phyloP scores from a whole-genome alignment of 345 rosid species.

The Eucalyptus sp. region DNA sequence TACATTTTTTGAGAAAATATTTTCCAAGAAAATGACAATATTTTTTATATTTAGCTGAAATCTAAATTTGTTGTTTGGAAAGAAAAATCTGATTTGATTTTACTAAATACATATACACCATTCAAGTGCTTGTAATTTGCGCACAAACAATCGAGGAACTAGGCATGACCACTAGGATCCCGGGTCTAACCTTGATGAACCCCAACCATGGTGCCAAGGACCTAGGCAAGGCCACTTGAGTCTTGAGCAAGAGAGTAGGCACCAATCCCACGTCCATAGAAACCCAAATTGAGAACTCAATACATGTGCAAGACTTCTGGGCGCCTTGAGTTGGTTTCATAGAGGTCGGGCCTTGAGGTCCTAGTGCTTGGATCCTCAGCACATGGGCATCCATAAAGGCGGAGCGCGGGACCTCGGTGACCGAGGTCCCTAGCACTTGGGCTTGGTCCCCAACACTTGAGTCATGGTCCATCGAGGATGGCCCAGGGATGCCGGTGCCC shows the following conservation, averaged over 20 bases:
- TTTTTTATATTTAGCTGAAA: accelerated
- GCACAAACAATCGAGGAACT: accelerated
- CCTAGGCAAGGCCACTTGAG: accelerated
- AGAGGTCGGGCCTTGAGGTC: background rate
- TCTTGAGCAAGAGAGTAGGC: background rate
- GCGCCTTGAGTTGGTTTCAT: accelerated
- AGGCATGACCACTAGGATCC: accelerated
- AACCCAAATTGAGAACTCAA: background rate
- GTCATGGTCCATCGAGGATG: accelerated
- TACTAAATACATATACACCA: background rate
- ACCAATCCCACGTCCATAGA: background rate
- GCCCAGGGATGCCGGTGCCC: accelerated
- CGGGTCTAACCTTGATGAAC: background rate
- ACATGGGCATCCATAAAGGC: background rate
- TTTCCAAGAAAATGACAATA: background rate
- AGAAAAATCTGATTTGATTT: background rate
- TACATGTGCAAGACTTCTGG: background rate
- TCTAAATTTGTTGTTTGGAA: accelerated
- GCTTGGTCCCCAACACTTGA: background rate
- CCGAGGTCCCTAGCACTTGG: accelerated
- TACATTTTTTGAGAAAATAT: no score
- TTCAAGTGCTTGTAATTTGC: accelerated
- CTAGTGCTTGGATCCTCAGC: background rate
- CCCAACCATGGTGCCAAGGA: background rate
- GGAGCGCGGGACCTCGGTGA: accelerated